Conservation (phyloP, 345 rosid species). For the Rhizophora apiculata region DNA sequence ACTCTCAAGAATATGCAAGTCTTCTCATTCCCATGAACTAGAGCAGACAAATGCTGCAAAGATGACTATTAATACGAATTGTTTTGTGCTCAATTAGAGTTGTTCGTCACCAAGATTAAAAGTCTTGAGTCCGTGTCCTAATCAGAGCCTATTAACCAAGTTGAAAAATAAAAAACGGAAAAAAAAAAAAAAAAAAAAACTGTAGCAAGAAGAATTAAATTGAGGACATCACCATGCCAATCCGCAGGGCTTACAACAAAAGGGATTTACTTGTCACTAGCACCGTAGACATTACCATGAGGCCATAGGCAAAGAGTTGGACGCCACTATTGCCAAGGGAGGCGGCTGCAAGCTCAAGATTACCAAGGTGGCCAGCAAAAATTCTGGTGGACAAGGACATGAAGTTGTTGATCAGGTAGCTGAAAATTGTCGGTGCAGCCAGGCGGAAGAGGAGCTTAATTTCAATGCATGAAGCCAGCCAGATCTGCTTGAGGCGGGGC, state of each 20-base stretch:
- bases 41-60: no score
- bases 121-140: no score
- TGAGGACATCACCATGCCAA: no score
- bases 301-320: constrained; percentile 29
- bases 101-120: no score
- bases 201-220: no score
- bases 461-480: constrained; percentile 14
- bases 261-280: no score
- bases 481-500: neutral
- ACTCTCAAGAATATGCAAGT: neutral
- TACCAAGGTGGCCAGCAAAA: constrained; percentile 26
- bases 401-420: constrained; percentile 22
- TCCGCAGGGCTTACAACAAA: no score
- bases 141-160: no score
- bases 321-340: constrained; percentile 27
- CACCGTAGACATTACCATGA: constrained; percentile 13
- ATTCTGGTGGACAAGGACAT: constrained; percentile 24
- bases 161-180: no score
- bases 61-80: no score
- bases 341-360: constrained; percentile 25
- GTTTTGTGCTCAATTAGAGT: no score
- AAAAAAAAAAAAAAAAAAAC: neutral
- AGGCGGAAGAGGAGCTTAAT: constrained; percentile 20
- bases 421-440: constrained; percentile 21
- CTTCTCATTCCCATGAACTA: neutral